Percentiles rank a stretch among this genome's conserved stretches.
These are phyloP conservation scores for Decorospora gaudefroyi DNA, from an alignment of 2,329 filamentous ascomycete species.

Conservation along the genomic window DNA sequence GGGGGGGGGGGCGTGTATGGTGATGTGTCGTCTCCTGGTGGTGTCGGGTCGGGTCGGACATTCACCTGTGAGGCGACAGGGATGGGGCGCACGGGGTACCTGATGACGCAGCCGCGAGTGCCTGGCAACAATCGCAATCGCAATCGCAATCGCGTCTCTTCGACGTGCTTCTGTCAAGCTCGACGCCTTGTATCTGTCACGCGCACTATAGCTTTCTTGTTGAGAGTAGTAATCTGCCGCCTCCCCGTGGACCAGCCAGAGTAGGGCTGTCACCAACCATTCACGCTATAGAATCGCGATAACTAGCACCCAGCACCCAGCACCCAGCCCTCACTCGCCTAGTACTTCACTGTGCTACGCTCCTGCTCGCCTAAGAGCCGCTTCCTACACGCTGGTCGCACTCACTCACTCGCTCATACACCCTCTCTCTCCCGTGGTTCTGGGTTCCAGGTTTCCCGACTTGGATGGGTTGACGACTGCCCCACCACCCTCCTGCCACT, in stretches of 20 bases:
- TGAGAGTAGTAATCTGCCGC: too few relatives aligned
- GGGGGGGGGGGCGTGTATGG: slow-evolving; percentile 9
- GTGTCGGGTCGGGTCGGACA: slow-evolving; percentile 22
- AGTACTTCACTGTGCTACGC: slow-evolving; percentile 2
- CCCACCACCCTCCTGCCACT: slow-evolving; percentile 28
- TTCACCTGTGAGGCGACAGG: slow-evolving; percentile 30
- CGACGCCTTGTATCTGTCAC: slow-evolving; percentile 16
- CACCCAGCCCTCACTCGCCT: slow-evolving; percentile 8
- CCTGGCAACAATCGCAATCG: slow-evolving; percentile 32
- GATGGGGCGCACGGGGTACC: slow-evolving; percentile 25
- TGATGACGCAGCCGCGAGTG: slow-evolving; percentile 31
- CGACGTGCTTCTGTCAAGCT: slow-evolving; percentile 29
- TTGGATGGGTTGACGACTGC: slow-evolving; percentile 28
- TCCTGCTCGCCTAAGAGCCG: background rate
- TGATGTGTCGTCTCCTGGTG: slow-evolving; percentile 1
- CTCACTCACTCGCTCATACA: background rate
- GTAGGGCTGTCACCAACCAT: too few relatives aligned
- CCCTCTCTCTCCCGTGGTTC: background rate
- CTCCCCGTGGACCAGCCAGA: slow-evolving; percentile 5
- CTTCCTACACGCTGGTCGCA: background rate
- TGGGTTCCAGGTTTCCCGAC: slow-evolving; percentile 2
- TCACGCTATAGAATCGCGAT: too few relatives aligned
- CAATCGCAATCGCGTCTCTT: too few relatives aligned
- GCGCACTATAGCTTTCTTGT: background rate
- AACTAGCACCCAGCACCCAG: slow-evolving; percentile 6